Conservation (phyloP, 257 asterid species). For the Lantana camara region DNA sequence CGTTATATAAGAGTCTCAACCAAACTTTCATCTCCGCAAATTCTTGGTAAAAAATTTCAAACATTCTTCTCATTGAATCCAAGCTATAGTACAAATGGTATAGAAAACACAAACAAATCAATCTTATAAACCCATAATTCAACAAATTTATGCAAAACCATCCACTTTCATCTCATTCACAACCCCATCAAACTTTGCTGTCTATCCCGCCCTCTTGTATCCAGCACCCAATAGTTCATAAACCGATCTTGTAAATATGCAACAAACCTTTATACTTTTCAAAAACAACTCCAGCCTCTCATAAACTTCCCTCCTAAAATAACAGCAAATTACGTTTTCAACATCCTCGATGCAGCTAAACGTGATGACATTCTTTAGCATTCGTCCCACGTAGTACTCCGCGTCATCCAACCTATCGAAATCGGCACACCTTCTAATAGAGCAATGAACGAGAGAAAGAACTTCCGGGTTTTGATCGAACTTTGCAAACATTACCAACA, state of each 20-base stretch:
- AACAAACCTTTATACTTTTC: constrained; percentile 33
- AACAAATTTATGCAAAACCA: constrained; percentile 30
- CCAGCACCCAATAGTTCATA: constrained; percentile 54
- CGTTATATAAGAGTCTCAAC: too few relatives aligned
- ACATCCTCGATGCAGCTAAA: constrained; percentile 48
- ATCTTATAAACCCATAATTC: background rate
- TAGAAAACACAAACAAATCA: background rate
- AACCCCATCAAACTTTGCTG: constrained; percentile 31
- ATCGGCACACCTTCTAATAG: constrained; percentile 39
- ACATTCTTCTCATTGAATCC: too few relatives aligned
- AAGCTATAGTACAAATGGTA: background rate
- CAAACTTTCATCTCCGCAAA: too few relatives aligned
- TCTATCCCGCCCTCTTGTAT: constrained; percentile 45
- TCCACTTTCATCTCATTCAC: constrained; percentile 46
- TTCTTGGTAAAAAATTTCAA: too few relatives aligned
- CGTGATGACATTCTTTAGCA: constrained; percentile 37
- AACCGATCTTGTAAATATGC: constrained; percentile 37
- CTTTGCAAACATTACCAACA: constrained; percentile 27
- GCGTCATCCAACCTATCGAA: constrained; percentile 51
- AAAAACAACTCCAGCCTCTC: constrained; percentile 48
- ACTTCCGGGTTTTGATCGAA: constrained; percentile 34
- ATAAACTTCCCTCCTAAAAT: constrained; percentile 49
- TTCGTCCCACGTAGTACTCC: constrained; percentile 48
- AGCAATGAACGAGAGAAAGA: constrained; percentile 38
- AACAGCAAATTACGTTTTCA: constrained; percentile 49